Evolutionary conservation across 768 basidiomycete species (phyloP).

Genomic region (Boletales sp.): DNA sequence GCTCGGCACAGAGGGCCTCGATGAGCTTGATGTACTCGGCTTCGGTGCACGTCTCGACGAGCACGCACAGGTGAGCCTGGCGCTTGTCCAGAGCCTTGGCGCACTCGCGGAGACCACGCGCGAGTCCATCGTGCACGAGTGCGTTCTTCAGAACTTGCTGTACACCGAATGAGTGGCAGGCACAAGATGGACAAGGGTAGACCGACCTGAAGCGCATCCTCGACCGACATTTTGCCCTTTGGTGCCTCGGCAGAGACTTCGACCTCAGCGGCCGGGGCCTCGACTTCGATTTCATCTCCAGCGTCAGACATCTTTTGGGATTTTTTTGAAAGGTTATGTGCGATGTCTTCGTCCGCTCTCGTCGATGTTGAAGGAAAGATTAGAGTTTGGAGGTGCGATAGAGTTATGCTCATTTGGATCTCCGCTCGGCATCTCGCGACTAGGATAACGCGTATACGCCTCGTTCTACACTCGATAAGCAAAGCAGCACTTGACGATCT

Average conservation of each 20-base stretch:
- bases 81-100: conserved; percentile 99
- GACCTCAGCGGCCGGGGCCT: conserved; percentile 59
- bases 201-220: conserved; percentile 86
- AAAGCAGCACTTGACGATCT: neutral
- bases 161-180: conserved; percentile 6
- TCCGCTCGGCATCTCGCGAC: conserved; percentile 53
- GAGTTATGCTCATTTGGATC: conserved; percentile 39
- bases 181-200: neutral
- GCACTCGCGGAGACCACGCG: conserved; percentile 95
- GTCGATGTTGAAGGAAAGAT: conserved; percentile 74
- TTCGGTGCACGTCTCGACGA: conserved; percentile 98
- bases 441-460: neutral
- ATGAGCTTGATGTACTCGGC: conserved; percentile 99
- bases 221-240: conserved; percentile 93
- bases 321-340: conserved; percentile 34
- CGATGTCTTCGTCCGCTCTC: conserved; percentile 87
- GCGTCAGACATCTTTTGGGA: conserved; percentile 85
- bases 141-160: conserved; percentile 99
- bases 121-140: conserved; percentile 96
- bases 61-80: conserved; percentile 96
- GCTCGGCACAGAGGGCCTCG: conserved; percentile 97
- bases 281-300: conserved; percentile 91
- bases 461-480: too few species aligned
- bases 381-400: conserved; percentile 41
- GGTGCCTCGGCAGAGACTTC: conserved; percentile 87